Evolutionary conservation across 768 basidiomycete genomes (phyloP).

Genomic region (Cystobasidium tubakii): DNA sequence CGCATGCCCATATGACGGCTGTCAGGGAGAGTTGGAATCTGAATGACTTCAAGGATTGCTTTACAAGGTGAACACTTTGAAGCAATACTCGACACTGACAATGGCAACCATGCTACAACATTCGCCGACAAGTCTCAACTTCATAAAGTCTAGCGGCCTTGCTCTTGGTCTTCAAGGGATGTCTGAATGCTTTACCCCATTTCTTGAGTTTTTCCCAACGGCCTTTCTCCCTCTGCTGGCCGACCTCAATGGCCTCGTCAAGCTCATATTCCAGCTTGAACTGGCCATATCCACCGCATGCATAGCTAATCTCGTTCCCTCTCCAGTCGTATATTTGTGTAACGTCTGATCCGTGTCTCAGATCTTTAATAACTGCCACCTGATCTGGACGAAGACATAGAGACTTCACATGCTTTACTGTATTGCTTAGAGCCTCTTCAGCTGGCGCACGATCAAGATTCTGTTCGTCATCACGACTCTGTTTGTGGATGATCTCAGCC

Average conservation of each 20-base stretch:
- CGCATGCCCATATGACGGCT: no score
- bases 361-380: background rate
- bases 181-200: background rate
- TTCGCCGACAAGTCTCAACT: background rate
- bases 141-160: background rate
- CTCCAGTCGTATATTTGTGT: conserved; percentile 4
- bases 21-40: no score
- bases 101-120: no score
- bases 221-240: background rate
- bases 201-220: background rate
- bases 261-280: background rate
- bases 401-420: background rate
- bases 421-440: background rate
- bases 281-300: background rate
- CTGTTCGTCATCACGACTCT: no score
- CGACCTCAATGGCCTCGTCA: background rate
- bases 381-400: background rate
- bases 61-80: no score
- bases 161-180: background rate
- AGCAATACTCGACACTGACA: no score
- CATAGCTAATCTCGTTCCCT: conserved; percentile 23
- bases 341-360: background rate
- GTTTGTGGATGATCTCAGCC: background rate
- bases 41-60: no score
- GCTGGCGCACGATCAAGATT: no score